Conservation (phyloP, 371 early-diverging fungal genomes). For the Coemansia sp. region DNA sequence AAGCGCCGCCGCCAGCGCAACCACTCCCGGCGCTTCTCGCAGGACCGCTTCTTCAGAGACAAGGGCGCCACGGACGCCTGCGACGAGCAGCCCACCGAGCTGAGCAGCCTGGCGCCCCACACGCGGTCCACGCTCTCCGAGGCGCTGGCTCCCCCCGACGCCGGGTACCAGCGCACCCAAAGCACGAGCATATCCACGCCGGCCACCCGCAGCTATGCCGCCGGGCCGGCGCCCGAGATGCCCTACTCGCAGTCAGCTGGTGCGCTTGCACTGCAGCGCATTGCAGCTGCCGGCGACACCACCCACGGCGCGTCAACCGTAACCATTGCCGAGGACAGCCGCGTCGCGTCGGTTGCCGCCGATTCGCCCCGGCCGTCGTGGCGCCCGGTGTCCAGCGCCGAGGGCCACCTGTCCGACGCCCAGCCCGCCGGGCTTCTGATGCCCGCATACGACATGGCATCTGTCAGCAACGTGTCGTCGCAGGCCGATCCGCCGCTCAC, state of each 20-base stretch:
- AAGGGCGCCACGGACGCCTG: constrained; percentile 13
- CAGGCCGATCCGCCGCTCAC: constrained; percentile 37
- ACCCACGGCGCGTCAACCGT: constrained; percentile 11
- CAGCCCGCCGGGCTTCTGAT: constrained; percentile 1
- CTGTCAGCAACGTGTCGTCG: constrained; percentile 39
- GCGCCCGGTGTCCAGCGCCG: constrained; percentile 13
- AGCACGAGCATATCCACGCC: constrained; percentile 28
- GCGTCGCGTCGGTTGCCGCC: constrained; percentile 4
- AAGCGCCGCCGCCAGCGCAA: constrained; percentile 46
- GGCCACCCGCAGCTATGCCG: constrained; percentile 8
- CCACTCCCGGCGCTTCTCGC: constrained; percentile 43
- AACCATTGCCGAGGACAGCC: background rate
- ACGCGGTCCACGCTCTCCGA: constrained; percentile 5
- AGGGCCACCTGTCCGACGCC: background rate
- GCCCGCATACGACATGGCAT: constrained; percentile 6
- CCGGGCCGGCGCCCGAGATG: background rate
- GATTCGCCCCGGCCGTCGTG: constrained; percentile 6
- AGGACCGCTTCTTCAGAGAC: constrained; percentile 43
- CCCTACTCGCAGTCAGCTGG: constrained; percentile 9
- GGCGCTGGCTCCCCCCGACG: background rate
- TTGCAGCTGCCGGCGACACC: constrained; percentile 4
- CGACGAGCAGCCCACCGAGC: background rate
- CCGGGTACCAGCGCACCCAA: background rate
- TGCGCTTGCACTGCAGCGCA: constrained; percentile 13
- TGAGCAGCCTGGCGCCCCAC: constrained; percentile 1